Conservation (phyloP, 2,329 filamentous ascomycete species). For the Periconia sp. region DNA sequence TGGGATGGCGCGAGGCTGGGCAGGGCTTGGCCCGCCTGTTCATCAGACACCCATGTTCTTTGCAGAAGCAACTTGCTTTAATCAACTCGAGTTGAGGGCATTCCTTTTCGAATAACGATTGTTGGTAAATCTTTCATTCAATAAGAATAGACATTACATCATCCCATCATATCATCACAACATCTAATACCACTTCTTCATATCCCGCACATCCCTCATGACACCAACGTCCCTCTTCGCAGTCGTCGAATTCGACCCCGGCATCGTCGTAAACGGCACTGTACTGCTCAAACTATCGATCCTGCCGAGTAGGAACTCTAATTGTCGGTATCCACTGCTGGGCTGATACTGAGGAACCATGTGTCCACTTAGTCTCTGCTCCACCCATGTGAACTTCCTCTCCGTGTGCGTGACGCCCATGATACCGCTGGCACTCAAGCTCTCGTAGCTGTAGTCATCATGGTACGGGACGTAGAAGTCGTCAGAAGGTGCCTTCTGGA, state of each 20-base stretch:
- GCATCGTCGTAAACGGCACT: constrained; percentile 38
- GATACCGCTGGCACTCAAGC: constrained; percentile 67
- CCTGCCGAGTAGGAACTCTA: constrained; percentile 78
- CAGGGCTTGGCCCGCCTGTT: too few species aligned
- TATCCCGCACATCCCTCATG: constrained; percentile 7
- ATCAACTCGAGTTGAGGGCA: too few species aligned
- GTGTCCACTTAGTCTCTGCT: constrained; percentile 69
- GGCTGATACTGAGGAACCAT: constrained; percentile 73
- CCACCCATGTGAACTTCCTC: constrained; percentile 74
- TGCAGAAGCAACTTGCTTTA: too few species aligned
- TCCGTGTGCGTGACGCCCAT: constrained; percentile 76
- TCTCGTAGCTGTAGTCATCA: constrained; percentile 50
- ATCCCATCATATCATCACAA: not conserved
- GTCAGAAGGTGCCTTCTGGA: constrained; percentile 64
- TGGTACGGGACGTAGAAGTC: constrained; percentile 75
- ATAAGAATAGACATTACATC: constrained; percentile 3
- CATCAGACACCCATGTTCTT: too few species aligned
- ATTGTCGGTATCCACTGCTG: constrained; percentile 69
- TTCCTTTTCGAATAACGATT: too few species aligned
- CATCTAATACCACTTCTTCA: constrained; percentile 12
- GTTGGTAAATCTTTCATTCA: too few species aligned
- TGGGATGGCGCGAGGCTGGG: too few species aligned
- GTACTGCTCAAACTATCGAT: constrained; percentile 61
- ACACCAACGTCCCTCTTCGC: constrained; percentile 18
- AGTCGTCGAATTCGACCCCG: constrained; percentile 10